These are phyloP conservation scores for Aethionema arabicum DNA, from an alignment of 345 rosid species.

Conservation along the genomic window DNA sequence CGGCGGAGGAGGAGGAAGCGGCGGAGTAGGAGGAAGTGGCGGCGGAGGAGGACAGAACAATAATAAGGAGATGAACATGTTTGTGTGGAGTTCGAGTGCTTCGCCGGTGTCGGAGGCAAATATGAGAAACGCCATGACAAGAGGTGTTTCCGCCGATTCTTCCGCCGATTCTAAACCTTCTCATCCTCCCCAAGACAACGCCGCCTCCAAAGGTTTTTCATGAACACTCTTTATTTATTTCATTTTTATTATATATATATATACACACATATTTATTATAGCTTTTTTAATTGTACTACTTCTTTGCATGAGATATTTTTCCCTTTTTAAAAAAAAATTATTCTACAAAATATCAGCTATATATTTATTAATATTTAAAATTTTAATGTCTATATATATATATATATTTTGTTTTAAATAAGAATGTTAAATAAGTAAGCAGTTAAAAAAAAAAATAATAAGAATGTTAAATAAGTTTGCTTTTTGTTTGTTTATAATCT, in stretches of 20 bases:
- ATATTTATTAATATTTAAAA: too few species aligned
- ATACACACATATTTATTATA: too few species aligned
- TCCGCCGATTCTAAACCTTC: conserved; percentile 33
- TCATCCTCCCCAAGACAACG: conserved; percentile 43
- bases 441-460: too few species aligned
- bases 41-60: conserved; percentile 27
- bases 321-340: too few species aligned
- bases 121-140: conserved; percentile 49
- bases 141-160: conserved; percentile 50
- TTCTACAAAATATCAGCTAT: too few species aligned
- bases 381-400: too few species aligned
- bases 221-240: not conserved
- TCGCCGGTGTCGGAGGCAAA: conserved; percentile 78
- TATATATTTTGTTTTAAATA: too few species aligned
- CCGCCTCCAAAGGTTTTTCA: conserved; percentile 48
- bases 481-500: too few species aligned
- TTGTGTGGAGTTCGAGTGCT: conserved; percentile 81
- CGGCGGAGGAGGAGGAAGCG: conserved; percentile 32
- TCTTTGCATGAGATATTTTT: too few species aligned
- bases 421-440: too few species aligned
- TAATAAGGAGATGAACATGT: conserved; percentile 73
- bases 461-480: too few species aligned
- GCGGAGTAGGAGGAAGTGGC: conserved; percentile 18
- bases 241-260: not conserved
- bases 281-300: not conserved